phyloP scores from a whole-genome alignment of 768 basidiomycete species.

The Postia placenta region DNA sequence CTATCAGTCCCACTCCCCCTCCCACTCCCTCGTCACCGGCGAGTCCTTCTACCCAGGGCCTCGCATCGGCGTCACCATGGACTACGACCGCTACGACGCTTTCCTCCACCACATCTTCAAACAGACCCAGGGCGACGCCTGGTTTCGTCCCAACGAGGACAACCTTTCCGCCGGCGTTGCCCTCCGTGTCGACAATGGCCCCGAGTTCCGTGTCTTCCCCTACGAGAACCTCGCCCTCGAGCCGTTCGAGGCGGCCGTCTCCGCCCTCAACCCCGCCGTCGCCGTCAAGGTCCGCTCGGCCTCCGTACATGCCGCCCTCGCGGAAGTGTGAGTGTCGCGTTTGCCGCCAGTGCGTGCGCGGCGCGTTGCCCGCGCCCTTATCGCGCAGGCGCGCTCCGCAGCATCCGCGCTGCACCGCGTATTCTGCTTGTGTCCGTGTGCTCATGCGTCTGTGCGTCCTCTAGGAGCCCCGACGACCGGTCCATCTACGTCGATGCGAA shows the following conservation, averaged over 20 bases:
- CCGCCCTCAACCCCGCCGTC: conserved; percentile 47
- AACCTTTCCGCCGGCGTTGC: conserved; percentile 41
- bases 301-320: conserved; percentile 45
- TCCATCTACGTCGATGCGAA: conserved; percentile 43
- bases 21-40: neutral
- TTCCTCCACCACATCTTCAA: conserved; percentile 39
- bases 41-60: neutral
- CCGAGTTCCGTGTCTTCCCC: conserved; percentile 48
- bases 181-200: conserved; percentile 36
- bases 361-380: too few relatives aligned
- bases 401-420: too few relatives aligned
- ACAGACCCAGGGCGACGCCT: conserved; percentile 45
- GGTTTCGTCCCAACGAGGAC: conserved; percentile 48
- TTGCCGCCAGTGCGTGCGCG: neutral
- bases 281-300: conserved; percentile 48
- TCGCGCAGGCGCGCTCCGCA: neutral
- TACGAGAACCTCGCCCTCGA: conserved; percentile 46
- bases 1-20: neutral
- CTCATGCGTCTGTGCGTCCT: too few relatives aligned
- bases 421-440: too few relatives aligned
- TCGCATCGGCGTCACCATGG: conserved; percentile 19
- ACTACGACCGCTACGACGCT: conserved; percentile 38
- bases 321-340: conserved; percentile 32
- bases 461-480: conserved; percentile 25
- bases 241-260: conserved; percentile 49